Conservation (phyloP, 495 filamentous ascomycete genomes). For the Achaetomiella virescens region DNA sequence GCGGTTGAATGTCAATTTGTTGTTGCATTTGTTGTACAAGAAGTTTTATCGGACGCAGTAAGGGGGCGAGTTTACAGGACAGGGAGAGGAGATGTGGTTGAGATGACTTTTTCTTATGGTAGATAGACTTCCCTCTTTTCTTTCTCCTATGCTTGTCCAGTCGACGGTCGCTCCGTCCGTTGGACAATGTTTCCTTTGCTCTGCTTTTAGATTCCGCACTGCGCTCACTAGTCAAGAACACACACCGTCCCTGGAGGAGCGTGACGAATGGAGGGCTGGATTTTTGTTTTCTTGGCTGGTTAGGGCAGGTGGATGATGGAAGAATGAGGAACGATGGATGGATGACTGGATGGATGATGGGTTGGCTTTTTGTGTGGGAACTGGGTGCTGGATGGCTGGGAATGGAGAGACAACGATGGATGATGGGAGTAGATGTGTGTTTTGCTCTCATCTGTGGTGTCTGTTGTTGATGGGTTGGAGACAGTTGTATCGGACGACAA, state of each 20-base stretch:
- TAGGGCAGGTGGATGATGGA: not conserved
- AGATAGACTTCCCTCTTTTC: not conserved
- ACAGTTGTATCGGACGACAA: not conserved
- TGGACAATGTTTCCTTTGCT: not conserved
- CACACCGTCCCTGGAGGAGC: not conserved
- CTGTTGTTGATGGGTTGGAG: not conserved
- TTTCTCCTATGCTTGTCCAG: not conserved
- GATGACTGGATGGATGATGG: not conserved
- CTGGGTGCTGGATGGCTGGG: not conserved
- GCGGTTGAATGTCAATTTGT: conserved; percentile 88
- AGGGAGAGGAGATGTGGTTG: not conserved
- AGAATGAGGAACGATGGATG: not conserved
- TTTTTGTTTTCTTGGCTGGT: not conserved
- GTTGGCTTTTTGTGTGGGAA: not conserved
- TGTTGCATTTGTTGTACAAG: conserved; percentile 92
- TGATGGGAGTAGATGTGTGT: not conserved
- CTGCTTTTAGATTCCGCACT: not conserved
- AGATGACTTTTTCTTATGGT: not conserved
- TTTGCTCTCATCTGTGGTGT: not conserved
- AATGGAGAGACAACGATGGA: not conserved
- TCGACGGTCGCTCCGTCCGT: not conserved
- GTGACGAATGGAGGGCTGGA: not conserved
- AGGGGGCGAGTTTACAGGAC: conserved; percentile 11
- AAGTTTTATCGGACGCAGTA: conserved; percentile 90
- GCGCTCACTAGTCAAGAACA: not conserved